A percentile compares a stretch with the other conserved stretches of the same genome.
Evolutionary conservation across 208 protist species (phyloP).

Genomic region (Sergeia podlipaevii): DNA sequence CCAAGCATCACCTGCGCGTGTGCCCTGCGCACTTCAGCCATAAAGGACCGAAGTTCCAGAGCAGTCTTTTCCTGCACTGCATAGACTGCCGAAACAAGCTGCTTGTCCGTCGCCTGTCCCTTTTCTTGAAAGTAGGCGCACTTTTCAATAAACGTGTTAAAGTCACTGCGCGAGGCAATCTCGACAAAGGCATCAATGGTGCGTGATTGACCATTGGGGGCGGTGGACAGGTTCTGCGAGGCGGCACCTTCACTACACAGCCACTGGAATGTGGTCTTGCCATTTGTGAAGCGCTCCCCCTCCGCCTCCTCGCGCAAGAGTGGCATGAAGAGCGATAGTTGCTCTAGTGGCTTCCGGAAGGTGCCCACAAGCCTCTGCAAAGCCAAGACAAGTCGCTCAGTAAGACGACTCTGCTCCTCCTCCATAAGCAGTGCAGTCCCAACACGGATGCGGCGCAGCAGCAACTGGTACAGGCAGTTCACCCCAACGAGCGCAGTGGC

Average conservation of each 20-base stretch:
- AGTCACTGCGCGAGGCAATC: conserved; percentile 75
- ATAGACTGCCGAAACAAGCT: conserved; percentile 25
- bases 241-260: conserved; percentile 23
- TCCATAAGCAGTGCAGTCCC: too few relatives aligned
- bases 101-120: conserved; percentile 60
- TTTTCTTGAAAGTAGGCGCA: conserved; percentile 60
- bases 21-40: conserved; percentile 37
- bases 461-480: conserved; percentile 53
- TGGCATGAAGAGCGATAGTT: too few relatives aligned
- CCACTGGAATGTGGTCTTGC: conserved; percentile 42
- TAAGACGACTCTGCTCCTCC: too few relatives aligned
- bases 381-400: too few relatives aligned
- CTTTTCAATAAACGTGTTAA: conserved; percentile 67
- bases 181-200: conserved; percentile 61
- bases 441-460: conserved; percentile 59
- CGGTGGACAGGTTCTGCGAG: background rate
- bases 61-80: conserved; percentile 23
- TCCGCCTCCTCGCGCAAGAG: conserved; percentile 17
- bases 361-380: too few relatives aligned
- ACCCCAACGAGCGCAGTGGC: conserved; percentile 64
- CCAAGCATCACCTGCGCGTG: conserved; percentile 23
- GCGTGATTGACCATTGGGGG: conserved; percentile 9
- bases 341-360: too few relatives aligned
- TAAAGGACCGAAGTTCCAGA: conserved; percentile 30
- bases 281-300: conserved; percentile 25